Evolutionary conservation across 495 filamentous ascomycete species (phyloP).

Genomic region (Lasiosphaeriaceae sp.): DNA sequence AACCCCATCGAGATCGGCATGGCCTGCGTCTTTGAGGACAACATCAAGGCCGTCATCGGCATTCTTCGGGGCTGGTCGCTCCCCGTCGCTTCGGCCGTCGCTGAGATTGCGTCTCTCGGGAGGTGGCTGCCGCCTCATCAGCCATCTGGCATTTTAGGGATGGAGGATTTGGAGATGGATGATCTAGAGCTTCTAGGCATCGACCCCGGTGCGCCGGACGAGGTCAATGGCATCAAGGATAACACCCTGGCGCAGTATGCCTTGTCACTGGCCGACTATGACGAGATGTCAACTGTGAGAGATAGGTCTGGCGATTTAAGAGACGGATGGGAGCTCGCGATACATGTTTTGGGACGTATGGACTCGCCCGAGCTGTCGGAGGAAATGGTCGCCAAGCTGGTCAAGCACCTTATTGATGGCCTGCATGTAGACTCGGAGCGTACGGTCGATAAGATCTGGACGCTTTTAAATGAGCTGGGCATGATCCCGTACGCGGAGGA

Average conservation of each 20-base stretch:
- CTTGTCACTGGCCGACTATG: conserved; percentile 45
- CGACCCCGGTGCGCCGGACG: conserved; percentile 39
- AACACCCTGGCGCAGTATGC: conserved; percentile 73
- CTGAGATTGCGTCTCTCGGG: conserved; percentile 69
- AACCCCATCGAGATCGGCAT: conserved; percentile 72
- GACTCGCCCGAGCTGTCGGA: conserved; percentile 61
- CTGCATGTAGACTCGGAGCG: conserved; percentile 60
- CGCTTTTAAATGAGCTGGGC: conserved; percentile 63
- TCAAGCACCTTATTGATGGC: conserved; percentile 55
- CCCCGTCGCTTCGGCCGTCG: conserved; percentile 67
- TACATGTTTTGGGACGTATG: conserved; percentile 71
- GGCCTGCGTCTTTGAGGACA: conserved; percentile 72
- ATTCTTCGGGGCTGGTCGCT: conserved; percentile 75
- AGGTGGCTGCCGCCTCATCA: conserved; percentile 65
- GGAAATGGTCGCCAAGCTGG: conserved; percentile 54
- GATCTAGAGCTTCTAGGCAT: conserved; percentile 54
- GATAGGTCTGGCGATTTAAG: conserved; percentile 35
- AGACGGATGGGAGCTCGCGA: conserved; percentile 83
- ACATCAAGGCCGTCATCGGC: conserved; percentile 67
- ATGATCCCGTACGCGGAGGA: conserved; percentile 67
- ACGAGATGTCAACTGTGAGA: conserved; percentile 28
- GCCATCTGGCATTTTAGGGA: conserved; percentile 24
- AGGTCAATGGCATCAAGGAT: conserved; percentile 57
- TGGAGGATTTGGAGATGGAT: conserved; percentile 48
- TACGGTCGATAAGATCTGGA: conserved; percentile 72